Base-by-base conservation (phyloP, 129 eudicot genomes). In the Centaurea solstitialis region DNA sequence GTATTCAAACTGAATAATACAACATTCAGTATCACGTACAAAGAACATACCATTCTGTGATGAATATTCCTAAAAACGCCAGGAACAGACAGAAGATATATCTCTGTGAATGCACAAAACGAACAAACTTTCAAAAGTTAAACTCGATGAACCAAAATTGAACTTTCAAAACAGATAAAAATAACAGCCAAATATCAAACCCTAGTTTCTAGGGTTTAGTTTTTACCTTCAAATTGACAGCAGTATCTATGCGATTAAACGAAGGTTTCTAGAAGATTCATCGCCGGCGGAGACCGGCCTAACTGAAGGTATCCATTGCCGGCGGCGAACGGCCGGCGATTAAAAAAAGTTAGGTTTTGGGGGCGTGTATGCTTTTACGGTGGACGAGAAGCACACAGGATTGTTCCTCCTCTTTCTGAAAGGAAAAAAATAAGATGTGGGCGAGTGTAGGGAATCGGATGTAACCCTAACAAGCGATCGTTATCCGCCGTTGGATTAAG, bases 341-440 rank as follows among this genome's bases (percentile, higher is more conserved):
- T 72, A 68, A 41, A 26, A 30, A 21, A 72, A 21, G 35, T 79
- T 84, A 39, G 86, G 88, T 66, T 81, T 23, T 81, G 86, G 75
- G 2, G 70, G 79, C 37, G 71, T 65, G 69, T 70, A 40, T 40
- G n/a, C n/a, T n/a, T n/a, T 69, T 72, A 83, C 65, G 82, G 87
- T 83, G 87, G 75, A 76, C 72, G 89, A 86, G 89, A 74, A 75
- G 85, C 82, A 86, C 85, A 22, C 85, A 22, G 76, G 87, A 86
- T 86, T 68, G 1, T 77, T 73, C 17, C 88, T 77, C 89, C 72
- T 50, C 5, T 26, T 26, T n/a, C 30, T 0, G 30, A 8, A 26
- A 21, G 10, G 77, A 41, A 5, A 69, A 43, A 62, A 24, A n/a
- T 57, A 39, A 50, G 40, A 67, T 65, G 61, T 76, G 80, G 8